Evolutionary conservation across 345 rosid species (phyloP).

Genomic region (Aquilaria malaccensis): DNA sequence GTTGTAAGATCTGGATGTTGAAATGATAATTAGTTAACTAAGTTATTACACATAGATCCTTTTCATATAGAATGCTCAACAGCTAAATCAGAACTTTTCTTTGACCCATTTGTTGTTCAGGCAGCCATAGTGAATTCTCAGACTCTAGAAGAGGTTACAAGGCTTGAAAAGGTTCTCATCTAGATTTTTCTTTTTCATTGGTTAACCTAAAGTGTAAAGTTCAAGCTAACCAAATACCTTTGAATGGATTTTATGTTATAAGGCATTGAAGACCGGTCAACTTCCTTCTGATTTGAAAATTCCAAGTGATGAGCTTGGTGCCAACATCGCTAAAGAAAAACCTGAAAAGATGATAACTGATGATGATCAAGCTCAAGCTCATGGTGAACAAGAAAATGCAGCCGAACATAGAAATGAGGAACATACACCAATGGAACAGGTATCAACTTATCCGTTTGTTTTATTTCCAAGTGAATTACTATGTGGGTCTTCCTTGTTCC

Average conservation of each 20-base stretch:
- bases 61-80: too few species aligned
- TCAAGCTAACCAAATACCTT: constrained; percentile 13
- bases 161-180: constrained; percentile 77
- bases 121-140: constrained; percentile 98
- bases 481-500: not conserved
- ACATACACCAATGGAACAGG: constrained; percentile 71
- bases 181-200: not conserved
- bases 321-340: constrained; percentile 23
- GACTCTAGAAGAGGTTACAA: constrained; percentile 98
- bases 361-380: constrained; percentile 18
- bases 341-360: constrained; percentile 38
- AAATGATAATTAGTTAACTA: too few species aligned
- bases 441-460: constrained; percentile 10
- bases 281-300: constrained; percentile 77
- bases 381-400: constrained; percentile 18
- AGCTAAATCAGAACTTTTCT: not conserved
- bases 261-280: constrained; percentile 94
- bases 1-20: too few species aligned
- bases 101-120: constrained; percentile 38
- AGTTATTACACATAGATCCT: too few species aligned
- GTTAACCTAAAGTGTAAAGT: constrained; percentile 2
- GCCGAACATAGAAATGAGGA: constrained; percentile 39
- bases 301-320: constrained; percentile 30
- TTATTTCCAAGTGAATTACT: not conserved
- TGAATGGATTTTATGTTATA: constrained; percentile 20